Conservation (phyloP, 306 rosid species). For the Chamaecrista fasciculata region DNA sequence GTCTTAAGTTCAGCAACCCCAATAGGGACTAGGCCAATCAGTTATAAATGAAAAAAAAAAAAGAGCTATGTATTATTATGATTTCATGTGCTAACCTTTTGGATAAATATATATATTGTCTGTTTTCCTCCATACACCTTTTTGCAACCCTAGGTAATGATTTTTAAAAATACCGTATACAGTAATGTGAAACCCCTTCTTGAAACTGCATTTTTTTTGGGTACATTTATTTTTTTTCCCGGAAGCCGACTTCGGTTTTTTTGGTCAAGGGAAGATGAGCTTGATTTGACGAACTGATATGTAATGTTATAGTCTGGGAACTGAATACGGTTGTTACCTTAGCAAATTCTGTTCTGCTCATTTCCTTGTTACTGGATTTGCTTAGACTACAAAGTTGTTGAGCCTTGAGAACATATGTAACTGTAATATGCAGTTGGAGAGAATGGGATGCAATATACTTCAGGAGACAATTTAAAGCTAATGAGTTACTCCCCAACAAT, state of each 20-base stretch:
- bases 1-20: no score
- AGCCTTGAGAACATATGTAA: constrained; percentile 13
- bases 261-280: no score
- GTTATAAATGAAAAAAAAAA: constrained; percentile 7
- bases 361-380: constrained; percentile 19
- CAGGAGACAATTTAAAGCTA: constrained; percentile 71
- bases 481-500: constrained; percentile 56
- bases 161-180: neutral
- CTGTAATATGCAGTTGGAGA: constrained; percentile 52
- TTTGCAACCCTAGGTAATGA: constrained; percentile 1
- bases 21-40: no score
- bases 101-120: no score
- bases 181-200: neutral
- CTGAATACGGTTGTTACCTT: constrained; percentile 11
- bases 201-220: neutral
- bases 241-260: no score
- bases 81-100: neutral
- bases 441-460: constrained; percentile 67
- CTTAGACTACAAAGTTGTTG: constrained; percentile 24
- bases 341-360: constrained; percentile 7
- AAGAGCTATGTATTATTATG: neutral
- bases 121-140: constrained; percentile 1
- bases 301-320: constrained; percentile 27
- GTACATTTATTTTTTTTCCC: constrained; percentile 9
- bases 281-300: constrained; percentile 21